Evolutionary conservation across 345 rosid genomes (phyloP), one percentile per base, ranked within the genome.

Genomic region (Corchorus capsularis): DNA sequence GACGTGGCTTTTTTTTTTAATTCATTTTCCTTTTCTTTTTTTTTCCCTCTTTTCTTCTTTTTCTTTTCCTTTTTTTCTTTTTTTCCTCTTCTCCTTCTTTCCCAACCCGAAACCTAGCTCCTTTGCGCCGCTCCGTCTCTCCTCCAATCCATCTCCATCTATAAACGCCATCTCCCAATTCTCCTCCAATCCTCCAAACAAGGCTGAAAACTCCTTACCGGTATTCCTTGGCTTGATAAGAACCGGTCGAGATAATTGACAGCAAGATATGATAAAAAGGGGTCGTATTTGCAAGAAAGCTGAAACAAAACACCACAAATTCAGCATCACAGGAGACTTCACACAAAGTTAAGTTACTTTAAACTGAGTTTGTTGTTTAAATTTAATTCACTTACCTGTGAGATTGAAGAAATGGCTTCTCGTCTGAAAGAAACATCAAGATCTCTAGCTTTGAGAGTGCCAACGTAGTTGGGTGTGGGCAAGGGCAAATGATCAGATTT

Each of bases 181-280:
- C n/a, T n/a, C n/a, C n/a, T n/a, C n/a, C n/a, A n/a, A n/a, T n/a
- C n/a, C n/a, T n/a, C n/a, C 65, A 27, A 46, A 15, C 1, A 19
- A 56, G 8, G 13, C 14, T 45, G 15, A 72, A 22, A n/a, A 45
- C 2, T 27, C 54, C 19, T 82, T 89, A 93, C 98, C 87, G 69
- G 89, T 61, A 83, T 82, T 74, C 65, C 86, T 82, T 86, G 91
- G 78, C 77, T 83, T 6, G 94, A 89, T 63, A 94, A 64, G 85
- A 90, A 92, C 74, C 98, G 87, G 82, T 94, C 98, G 45, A 94
- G 84, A 80, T 94, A 94, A 81, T 92, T 94, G 22, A 86, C 84
- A 12, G 97, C 95, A 52, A 94, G 94, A 81, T 90, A 94, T 54
- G 91, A 77, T 62, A 87, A 34, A 74, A 82, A 79, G 6, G 88